These are phyloP conservation scores for Globisporangium carolinianum DNA, from an alignment of 352 stramenopile genomes.

Conservation along the genomic window DNA sequence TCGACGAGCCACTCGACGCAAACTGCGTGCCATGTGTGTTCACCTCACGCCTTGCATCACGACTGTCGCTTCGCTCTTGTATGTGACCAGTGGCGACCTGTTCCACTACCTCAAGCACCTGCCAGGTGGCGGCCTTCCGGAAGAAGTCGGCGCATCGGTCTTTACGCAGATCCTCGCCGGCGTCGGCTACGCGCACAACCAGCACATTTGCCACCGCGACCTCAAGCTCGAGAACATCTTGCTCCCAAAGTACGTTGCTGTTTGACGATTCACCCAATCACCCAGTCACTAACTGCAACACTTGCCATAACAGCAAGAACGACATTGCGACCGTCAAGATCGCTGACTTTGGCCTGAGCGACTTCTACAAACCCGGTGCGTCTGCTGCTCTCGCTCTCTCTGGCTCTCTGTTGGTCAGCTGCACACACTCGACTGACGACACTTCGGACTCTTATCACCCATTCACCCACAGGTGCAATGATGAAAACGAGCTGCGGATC, in stretches of 20 bases:
- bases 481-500: slow-evolving; percentile 86
- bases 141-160: slow-evolving; percentile 53
- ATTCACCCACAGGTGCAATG: slow-evolving; percentile 35
- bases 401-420: background rate
- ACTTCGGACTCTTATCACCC: background rate
- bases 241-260: slow-evolving; percentile 47
- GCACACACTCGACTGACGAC: background rate
- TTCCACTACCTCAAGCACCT: slow-evolving; percentile 80
- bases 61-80: background rate
- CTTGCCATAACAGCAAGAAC: slow-evolving; percentile 40
- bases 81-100: slow-evolving; percentile 49
- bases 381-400: background rate
- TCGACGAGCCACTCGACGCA: too few relatives aligned
- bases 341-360: slow-evolving; percentile 82
- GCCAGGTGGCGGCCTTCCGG: slow-evolving; percentile 34
- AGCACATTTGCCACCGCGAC: slow-evolving; percentile 87
- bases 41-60: background rate
- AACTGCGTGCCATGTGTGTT: too few relatives aligned
- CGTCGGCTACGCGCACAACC: slow-evolving; percentile 83
- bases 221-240: slow-evolving; percentile 88
- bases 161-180: slow-evolving; percentile 77
- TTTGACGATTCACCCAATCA: background rate
- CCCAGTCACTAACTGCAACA: background rate
- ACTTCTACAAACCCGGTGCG: slow-evolving; percentile 79
- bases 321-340: slow-evolving; percentile 82